phyloP scores from a whole-genome alignment of 208 protist species.

The Wallacemonas sp. region DNA sequence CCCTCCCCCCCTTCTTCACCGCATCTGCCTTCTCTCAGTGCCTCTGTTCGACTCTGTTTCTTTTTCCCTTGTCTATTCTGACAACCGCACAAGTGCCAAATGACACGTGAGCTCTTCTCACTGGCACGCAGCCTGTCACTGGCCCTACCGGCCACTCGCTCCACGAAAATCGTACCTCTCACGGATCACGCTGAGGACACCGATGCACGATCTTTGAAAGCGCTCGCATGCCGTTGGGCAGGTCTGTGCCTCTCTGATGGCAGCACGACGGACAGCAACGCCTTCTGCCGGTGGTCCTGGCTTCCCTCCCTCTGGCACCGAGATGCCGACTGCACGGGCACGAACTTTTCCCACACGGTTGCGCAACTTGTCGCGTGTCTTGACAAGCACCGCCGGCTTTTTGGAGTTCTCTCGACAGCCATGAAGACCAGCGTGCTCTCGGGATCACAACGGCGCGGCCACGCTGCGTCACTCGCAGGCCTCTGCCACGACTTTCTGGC shows the following conservation, averaged over 20 bases:
- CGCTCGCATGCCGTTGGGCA: neutral
- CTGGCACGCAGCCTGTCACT: neutral
- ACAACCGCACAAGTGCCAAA: too few relatives aligned
- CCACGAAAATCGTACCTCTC: neutral
- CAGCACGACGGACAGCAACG: too few relatives aligned
- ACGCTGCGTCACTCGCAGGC: neutral
- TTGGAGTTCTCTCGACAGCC: neutral
- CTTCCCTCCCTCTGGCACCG: neutral
- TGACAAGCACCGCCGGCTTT: neutral
- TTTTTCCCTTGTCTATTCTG: too few relatives aligned
- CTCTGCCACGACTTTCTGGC: neutral
- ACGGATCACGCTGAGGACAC: neutral
- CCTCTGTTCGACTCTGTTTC: slow-evolving; percentile 9
- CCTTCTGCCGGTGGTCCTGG: neutral
- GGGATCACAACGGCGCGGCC: neutral
- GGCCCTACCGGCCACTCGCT: neutral
- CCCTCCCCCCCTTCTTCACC: too few relatives aligned
- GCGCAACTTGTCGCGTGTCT: neutral
- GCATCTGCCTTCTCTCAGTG: neutral
- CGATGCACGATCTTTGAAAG: neutral
- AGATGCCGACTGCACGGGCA: neutral
- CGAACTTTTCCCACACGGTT: neutral
- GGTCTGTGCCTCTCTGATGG: too few relatives aligned
- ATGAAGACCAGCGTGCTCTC: neutral
- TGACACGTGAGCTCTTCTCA: neutral